Evolutionary conservation across 2,329 filamentous ascomycete species (phyloP).

Genomic region (Fusarium incarnatum): DNA sequence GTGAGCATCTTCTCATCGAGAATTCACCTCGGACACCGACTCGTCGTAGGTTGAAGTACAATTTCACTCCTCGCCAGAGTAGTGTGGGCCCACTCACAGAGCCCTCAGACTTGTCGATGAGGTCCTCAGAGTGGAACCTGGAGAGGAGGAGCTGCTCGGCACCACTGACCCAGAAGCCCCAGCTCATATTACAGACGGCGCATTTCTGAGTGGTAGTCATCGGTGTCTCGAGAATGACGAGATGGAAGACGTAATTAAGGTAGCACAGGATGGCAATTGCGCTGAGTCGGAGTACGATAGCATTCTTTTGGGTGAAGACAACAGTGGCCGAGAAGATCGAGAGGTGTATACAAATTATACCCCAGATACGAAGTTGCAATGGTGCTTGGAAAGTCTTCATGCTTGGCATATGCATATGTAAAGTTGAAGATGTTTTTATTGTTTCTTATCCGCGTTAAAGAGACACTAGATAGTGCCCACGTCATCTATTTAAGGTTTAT

Average conservation of each 20-base stretch:
- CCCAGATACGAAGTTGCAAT: accelerated
- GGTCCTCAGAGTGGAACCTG: not conserved
- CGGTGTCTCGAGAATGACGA: not conserved
- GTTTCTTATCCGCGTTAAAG: too few relatives aligned
- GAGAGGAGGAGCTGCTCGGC: conserved; percentile 1
- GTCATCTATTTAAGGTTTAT: not conserved
- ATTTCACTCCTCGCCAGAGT: not conserved
- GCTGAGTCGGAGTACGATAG: not conserved
- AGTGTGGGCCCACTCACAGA: accelerated
- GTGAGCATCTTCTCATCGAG: not conserved
- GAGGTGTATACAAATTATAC: accelerated
- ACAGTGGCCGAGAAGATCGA: not conserved
- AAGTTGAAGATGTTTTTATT: not conserved
- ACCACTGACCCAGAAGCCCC: not conserved
- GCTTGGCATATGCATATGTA: accelerated
- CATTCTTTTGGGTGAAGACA: not conserved
- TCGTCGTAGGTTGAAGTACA: conserved; percentile 1
- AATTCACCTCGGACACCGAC: not conserved
- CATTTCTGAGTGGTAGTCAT: not conserved
- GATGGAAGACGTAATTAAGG: not conserved
- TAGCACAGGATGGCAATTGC: not conserved
- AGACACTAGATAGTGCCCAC: not conserved
- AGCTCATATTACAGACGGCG: not conserved
- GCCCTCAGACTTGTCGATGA: accelerated
- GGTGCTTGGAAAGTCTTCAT: accelerated